These are phyloP conservation scores for Falciphora oryzae DNA, from an alignment of 2,329 filamentous ascomycete genomes.

Conservation along the genomic window DNA sequence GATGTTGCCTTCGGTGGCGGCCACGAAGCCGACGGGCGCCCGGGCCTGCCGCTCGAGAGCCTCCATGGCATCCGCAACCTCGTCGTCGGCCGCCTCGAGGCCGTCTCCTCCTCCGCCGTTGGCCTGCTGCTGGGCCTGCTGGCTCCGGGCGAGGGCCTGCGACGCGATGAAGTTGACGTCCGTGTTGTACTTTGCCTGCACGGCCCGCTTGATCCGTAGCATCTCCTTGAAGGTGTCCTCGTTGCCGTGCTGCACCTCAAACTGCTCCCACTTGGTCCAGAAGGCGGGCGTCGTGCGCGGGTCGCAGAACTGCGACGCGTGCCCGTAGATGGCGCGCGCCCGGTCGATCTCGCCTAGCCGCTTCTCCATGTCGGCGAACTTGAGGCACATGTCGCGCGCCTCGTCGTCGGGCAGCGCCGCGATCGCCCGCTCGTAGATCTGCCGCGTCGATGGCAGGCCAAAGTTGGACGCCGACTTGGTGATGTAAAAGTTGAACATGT, in stretches of 20 bases:
- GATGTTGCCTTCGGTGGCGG: constrained; percentile 60
- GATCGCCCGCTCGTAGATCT: constrained; percentile 95
- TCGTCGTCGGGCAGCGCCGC: constrained; percentile 87
- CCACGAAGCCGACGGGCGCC: constrained; percentile 85
- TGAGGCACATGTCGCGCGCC: constrained; percentile 96
- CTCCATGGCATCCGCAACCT: constrained; percentile 76
- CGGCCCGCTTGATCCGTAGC: constrained; percentile 93
- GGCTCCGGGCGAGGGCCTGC: constrained; percentile 80
- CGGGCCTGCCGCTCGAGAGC: constrained; percentile 82
- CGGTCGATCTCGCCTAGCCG: constrained; percentile 67
- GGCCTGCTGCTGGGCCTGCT: constrained; percentile 48
- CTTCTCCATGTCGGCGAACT: constrained; percentile 71
- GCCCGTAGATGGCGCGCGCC: constrained; percentile 90
- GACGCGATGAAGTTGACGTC: constrained; percentile 98
- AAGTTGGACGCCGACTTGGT: constrained; percentile 88
- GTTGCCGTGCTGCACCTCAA: constrained; percentile 96
- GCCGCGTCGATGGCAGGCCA: constrained; percentile 85
- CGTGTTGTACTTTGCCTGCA: constrained; percentile 97
- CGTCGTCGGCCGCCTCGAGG: constrained; percentile 31
- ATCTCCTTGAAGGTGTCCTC: constrained; percentile 99
- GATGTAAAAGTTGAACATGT: constrained; percentile 99
- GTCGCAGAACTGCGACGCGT: constrained; percentile 96
- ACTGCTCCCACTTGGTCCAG: constrained; percentile 95
- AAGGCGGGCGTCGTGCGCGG: constrained; percentile 84
- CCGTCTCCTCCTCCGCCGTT: constrained; percentile 36